These are phyloP conservation scores for Cyclotella baltica DNA, from an alignment of 108 stramenopile species.

Conservation along the genomic window DNA sequence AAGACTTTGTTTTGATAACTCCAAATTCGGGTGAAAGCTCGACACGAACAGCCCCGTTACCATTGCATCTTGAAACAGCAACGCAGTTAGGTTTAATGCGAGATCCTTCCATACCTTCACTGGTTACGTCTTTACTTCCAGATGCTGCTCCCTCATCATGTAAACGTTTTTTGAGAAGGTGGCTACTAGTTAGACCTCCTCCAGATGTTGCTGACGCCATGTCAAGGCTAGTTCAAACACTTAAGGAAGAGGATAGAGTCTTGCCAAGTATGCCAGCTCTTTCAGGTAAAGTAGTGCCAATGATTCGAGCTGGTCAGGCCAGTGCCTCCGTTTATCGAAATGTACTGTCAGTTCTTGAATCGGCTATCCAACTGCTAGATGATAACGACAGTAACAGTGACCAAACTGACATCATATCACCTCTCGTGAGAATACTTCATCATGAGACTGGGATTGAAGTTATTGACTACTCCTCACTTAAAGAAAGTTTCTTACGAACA, in stretches of 20 bases:
- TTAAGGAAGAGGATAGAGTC: conserved; percentile 47
- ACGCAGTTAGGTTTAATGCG: conserved; percentile 78
- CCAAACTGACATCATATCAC: conserved; percentile 24
- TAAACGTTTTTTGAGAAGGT: conserved; percentile 70
- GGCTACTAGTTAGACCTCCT: conserved; percentile 81
- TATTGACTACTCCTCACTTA: conserved; percentile 38
- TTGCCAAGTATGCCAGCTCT: conserved; percentile 59
- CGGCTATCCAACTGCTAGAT: conserved; percentile 53
- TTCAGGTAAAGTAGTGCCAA: conserved; percentile 71
- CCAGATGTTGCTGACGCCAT: conserved; percentile 74
- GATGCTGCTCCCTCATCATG: conserved; percentile 70
- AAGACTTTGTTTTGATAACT: conserved; percentile 32
- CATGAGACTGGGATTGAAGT: conserved; percentile 76
- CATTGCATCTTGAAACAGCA: conserved; percentile 83
- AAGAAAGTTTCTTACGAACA: conserved; percentile 53
- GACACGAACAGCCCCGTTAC: conserved; percentile 8
- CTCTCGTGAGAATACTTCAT: conserved; percentile 63
- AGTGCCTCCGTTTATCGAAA: conserved; percentile 79
- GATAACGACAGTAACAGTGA: conserved; percentile 18
- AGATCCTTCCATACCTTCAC: conserved; percentile 70
- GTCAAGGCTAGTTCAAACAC: conserved; percentile 55
- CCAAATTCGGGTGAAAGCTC: conserved; percentile 9
- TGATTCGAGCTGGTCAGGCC: conserved; percentile 87
- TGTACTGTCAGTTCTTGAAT: conserved; percentile 63
- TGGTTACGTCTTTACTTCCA: conserved; percentile 67